phyloP scores from a whole-genome alignment of 306 rosid species.

The Canavalia gladiata region DNA sequence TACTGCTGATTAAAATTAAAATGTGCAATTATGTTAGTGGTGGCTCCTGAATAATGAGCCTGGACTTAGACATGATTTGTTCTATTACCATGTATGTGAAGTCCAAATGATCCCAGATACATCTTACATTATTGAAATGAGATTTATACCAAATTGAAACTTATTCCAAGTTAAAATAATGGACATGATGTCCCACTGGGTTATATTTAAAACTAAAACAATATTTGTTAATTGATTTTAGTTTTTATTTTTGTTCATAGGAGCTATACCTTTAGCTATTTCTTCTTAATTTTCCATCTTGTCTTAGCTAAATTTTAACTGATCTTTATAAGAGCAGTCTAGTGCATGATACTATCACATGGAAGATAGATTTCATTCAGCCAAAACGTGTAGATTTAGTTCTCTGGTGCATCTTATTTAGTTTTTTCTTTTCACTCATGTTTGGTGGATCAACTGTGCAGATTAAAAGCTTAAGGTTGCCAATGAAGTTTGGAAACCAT shows the following conservation, averaged over 20 bases:
- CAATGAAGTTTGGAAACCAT: slow-evolving; percentile 85
- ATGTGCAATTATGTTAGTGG: neutral
- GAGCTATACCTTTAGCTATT: neutral
- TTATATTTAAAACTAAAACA: neutral
- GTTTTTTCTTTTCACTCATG: slow-evolving; percentile 19
- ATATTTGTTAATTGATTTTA: neutral
- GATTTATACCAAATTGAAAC: slow-evolving; percentile 12
- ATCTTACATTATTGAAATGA: neutral
- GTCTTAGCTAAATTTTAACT: neutral
- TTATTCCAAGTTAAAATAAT: neutral
- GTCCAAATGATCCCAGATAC: neutral
- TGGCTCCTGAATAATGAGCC: slow-evolving; percentile 1
- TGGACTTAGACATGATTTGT: slow-evolving; percentile 3
- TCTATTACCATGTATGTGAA: neutral
- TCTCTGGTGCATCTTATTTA: neutral
- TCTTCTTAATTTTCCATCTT: neutral
- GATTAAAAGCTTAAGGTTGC: slow-evolving; percentile 91
- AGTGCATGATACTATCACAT: neutral
- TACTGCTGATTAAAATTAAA: neutral
- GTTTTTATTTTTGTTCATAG: neutral
- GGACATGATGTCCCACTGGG: neutral
- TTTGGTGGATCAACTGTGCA: slow-evolving; percentile 48
- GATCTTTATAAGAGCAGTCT: neutral
- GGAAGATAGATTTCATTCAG: neutral
- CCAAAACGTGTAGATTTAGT: neutral